Conservation (phyloP, 768 basidiomycete genomes). For the Suillus decipiens region DNA sequence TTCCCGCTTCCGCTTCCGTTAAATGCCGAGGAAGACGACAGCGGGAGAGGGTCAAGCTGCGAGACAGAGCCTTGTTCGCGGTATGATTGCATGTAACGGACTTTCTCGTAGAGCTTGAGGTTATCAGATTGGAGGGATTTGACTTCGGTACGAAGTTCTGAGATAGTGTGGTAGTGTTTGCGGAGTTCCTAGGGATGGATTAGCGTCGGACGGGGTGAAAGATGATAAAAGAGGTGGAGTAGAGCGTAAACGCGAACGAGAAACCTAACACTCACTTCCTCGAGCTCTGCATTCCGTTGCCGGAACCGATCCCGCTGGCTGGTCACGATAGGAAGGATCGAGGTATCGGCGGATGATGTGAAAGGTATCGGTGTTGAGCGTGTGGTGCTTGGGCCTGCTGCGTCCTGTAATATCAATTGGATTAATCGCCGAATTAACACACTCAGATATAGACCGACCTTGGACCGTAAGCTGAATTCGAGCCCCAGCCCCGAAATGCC, state of each 20-base stretch:
- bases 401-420: constrained; percentile 16
- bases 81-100: constrained; percentile 98
- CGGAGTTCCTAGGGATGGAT: constrained; percentile 70
- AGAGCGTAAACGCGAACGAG: not conserved
- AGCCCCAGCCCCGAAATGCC: constrained; percentile 74
- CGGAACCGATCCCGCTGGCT: constrained; percentile 97
- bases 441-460: not conserved
- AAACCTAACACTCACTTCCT: constrained; percentile 64
- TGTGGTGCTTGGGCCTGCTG: constrained; percentile 26
- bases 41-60: constrained; percentile 70
- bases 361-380: constrained; percentile 71
- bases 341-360: constrained; percentile 78
- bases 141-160: constrained; percentile 90
- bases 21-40: constrained; percentile 25
- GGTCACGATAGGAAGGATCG: constrained; percentile 97
- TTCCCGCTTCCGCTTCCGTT: constrained; percentile 42
- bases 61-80: constrained; percentile 70
- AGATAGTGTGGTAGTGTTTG: constrained; percentile 92
- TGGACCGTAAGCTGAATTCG: constrained; percentile 34
- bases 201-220: not conserved
- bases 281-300: constrained; percentile 94
- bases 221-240: constrained; percentile 5
- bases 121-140: constrained; percentile 93
- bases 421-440: too few relatives aligned
- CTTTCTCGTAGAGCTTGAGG: constrained; percentile 97